Base-by-base conservation (phyloP, 179 eudicot species). In the Beta corolliflora region DNA sequence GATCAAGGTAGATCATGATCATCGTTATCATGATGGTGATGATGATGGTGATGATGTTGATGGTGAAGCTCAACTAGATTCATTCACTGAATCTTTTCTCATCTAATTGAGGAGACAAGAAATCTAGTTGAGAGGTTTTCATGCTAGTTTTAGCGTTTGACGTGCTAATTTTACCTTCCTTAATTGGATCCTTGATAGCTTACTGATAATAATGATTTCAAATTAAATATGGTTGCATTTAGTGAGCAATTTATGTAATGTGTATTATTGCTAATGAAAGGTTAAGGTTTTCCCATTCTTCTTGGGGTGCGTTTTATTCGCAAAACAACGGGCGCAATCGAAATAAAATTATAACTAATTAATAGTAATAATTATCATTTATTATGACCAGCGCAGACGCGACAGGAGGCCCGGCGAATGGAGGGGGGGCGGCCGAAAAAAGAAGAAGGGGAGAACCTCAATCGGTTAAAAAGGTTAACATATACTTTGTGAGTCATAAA, bases 21-120 rank as follows among this genome's bases (percentile, higher is more conserved):
- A 74, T 63, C 78, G 71, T 73, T 64, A 53, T 58, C 61, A 23
- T 54, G 82, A 77, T 44, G 46, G 76, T 45, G 69, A 71, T 31
- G 82, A 59, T 41, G 56, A 70, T 29, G 76, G 73, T 11, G 67
- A 71, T 59, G 84, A 36, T 36, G 41, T 36, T 36, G 41, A 36
- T 36, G 41, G 77, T 8, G 86, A 76, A 50, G 76, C 67, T 70
- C 80, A 81, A 59, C 81, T 88, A 29, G 90, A 91, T 81, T 85
- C 86, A 1, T 89, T 91, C 76, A 81, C 91, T 52, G 88, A 84
- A 52, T 89, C 91, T 5, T 82, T 90, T 58, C 83, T 90, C 72
- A 70, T 87, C 13, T 88, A 77, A 85, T 72, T 5, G 10, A 61
- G 25, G 14, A 12, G 23, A 71, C 7, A 23, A 3, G 41, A 36